A percentile compares a stretch with the other conserved stretches of the same genome.
These are phyloP conservation scores for Pestalotiopsis sp. DNA, from an alignment of 2,329 filamentous ascomycete species.

Conservation along the genomic window DNA sequence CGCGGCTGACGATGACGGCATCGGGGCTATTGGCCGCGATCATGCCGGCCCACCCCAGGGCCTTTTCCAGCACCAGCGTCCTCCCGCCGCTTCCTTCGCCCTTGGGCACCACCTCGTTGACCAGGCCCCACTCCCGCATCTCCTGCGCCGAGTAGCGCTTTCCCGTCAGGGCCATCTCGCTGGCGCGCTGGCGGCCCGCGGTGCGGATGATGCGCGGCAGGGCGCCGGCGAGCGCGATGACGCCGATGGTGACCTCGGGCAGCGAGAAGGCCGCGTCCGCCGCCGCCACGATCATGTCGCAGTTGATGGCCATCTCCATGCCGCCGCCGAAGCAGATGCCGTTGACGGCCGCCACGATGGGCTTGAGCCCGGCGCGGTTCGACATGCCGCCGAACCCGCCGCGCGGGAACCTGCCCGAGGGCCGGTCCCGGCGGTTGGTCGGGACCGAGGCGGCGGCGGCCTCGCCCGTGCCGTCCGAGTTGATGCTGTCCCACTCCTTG, in stretches of 20 bases:
- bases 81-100: conserved; percentile 27
- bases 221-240: conserved; percentile 72
- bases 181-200: conserved; percentile 70
- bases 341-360: conserved; percentile 76
- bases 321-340: conserved; percentile 76
- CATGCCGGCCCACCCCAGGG: conserved; percentile 61
- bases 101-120: conserved; percentile 64
- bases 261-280: conserved; percentile 64
- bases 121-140: conserved; percentile 67
- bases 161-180: conserved; percentile 72
- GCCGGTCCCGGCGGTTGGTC: neutral
- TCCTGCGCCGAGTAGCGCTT: conserved; percentile 60
- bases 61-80: conserved; percentile 54
- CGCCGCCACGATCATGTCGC: conserved; percentile 70
- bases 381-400: conserved; percentile 68
- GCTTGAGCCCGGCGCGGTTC: conserved; percentile 71
- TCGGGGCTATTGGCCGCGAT: conserved; percentile 74
- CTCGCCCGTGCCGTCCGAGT: conserved; percentile 26
- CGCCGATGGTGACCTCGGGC: conserved; percentile 72
- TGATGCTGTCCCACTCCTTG: conserved; percentile 62
- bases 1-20: conserved; percentile 72
- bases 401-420: conserved; percentile 34
- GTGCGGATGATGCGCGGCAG: conserved; percentile 67
- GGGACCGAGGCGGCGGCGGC: neutral
- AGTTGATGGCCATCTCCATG: conserved; percentile 75